Percentiles rank a stretch among this genome's conserved stretches.
Evolutionary conservation across 805 yeast genomes (phyloP).

Genomic region (Suhomyces sp.): DNA sequence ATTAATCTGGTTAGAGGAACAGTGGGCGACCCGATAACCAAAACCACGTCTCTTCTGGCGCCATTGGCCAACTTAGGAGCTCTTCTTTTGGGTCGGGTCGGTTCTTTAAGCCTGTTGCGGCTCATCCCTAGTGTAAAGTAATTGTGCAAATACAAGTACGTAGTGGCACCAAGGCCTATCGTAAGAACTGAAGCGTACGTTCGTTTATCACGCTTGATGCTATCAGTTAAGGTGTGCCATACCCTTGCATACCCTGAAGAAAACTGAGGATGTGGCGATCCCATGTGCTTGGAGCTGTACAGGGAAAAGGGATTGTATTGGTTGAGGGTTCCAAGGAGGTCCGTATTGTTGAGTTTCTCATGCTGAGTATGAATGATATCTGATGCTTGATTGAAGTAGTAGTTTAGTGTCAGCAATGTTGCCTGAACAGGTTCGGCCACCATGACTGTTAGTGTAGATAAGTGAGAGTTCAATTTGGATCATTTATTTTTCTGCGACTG

Average conservation of each 20-base stretch:
- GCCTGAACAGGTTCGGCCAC: slow-evolving; percentile 47
- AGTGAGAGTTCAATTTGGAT: not conserved
- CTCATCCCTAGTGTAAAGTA: not conserved
- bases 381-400: slow-evolving; percentile 18
- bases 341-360: slow-evolving; percentile 16
- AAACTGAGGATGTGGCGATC: not conserved
- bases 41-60: slow-evolving; percentile 69
- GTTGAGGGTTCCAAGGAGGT: slow-evolving; percentile 8
- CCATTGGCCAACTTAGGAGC: slow-evolving; percentile 67
- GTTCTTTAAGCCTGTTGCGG: not conserved
- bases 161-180: slow-evolving; percentile 24
- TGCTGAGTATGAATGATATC: slow-evolving; percentile 22
- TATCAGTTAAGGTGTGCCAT: not conserved
- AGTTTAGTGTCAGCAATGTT: slow-evolving; percentile 27
- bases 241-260: not conserved
- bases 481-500: not conserved
- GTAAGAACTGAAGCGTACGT: slow-evolving; percentile 14
- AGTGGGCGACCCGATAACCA: slow-evolving; percentile 72
- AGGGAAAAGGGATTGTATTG: slow-evolving; percentile 12
- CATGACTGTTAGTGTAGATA: slow-evolving; percentile 19
- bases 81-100: slow-evolving; percentile 37
- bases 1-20: slow-evolving; percentile 69
- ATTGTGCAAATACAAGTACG: slow-evolving; percentile 9
- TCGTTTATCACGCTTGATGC: not conserved
- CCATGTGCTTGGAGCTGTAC: not conserved